Percentiles rank a stretch among this genome's conserved stretches.
Conservation (phyloP, 1,284 basidiomycete species). For the Ganoderma meredithae region DNA sequence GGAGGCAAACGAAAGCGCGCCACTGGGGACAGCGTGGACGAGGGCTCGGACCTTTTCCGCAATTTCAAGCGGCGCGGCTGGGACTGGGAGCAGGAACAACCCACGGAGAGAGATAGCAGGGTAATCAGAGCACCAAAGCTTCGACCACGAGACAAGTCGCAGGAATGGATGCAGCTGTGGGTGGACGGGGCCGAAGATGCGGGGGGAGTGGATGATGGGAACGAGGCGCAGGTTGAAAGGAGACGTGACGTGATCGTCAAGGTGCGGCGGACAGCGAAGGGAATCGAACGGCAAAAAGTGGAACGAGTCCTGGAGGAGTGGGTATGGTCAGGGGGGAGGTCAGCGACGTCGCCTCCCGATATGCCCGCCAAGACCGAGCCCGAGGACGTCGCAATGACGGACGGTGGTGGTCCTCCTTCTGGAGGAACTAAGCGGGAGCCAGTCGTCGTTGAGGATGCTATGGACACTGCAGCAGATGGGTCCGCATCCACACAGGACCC, state of each 20-base stretch:
- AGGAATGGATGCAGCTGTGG: constrained; percentile 48
- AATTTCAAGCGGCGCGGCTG: constrained; percentile 74
- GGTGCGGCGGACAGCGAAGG: constrained; percentile 60
- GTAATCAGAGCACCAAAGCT: constrained; percentile 47
- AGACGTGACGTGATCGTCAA: constrained; percentile 62
- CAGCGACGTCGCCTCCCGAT: constrained; percentile 13
- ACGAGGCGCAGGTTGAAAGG: constrained; percentile 54
- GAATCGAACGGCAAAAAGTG: constrained; percentile 73
- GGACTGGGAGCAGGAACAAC: constrained; percentile 58
- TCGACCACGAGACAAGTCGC: constrained; percentile 36
- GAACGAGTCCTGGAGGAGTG: constrained; percentile 73
- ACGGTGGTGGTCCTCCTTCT: constrained; percentile 7
- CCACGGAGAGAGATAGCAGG: constrained; percentile 49
- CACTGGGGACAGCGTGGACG: constrained; percentile 44
- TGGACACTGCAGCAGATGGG: constrained; percentile 15
- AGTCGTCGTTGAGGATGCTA: constrained; percentile 18
- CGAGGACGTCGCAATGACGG: constrained; percentile 19
- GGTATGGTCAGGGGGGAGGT: constrained; percentile 52
- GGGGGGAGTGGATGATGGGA: constrained; percentile 45
- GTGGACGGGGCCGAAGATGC: constrained; percentile 42
- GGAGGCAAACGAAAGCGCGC: constrained; percentile 64
- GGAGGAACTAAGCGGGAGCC: constrained; percentile 13
- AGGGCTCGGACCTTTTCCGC: constrained; percentile 51
- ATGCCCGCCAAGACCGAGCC: constrained; percentile 20
- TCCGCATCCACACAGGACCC: not conserved